Evolutionary conservation across 768 basidiomycete species (phyloP), one percentile per base, ranked within the genome.

Genomic region (Mrakia frigida): DNA sequence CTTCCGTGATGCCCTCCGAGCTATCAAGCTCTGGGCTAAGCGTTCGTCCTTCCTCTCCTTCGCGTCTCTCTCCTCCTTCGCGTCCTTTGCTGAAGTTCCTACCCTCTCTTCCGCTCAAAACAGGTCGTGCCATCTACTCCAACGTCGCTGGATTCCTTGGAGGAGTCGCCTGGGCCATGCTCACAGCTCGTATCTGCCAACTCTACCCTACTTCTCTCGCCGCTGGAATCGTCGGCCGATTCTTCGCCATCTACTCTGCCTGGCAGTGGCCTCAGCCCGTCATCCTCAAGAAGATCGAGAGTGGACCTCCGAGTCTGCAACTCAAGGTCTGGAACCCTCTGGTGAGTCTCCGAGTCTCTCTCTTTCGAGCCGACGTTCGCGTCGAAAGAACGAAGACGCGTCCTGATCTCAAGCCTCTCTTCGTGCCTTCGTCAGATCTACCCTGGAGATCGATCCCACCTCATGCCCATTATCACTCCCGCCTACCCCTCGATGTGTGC

Each of bases 211-310:
- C 90, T 78, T 95, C 94, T 11, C 89, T 90, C 77, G 93, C 95
- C 18, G 94, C 94, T 23, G 93, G 92, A 5, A 94, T 99, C 79
- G 94, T 99, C 82, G 94, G 93, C 85, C 88, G 94, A 80, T 98
- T 99, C 85, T 99, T 98, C 82, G 93, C 96, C 79, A 97, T 99
- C 81, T 94, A 96, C 56, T 52, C 53, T 77, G 70, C 21, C 79
- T 97, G 95, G 95, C 87, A 90, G 77, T 99, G 97, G 97, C 97
- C 97, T 28, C 93, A 96, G 82, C 97, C 97, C 39, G 94, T 98
- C n/a, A 87, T 98, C 65, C 84, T 99, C 77, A 96, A 95, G 84
- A 93, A 93, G 83, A 98, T 99, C 65, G 95, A 98, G 83, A 93
- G 94, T 79, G 95, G 95, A 0, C 93, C 93, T 2, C 82, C 95